Conservation (phyloP, 2,329 filamentous ascomycete species). For the Colletotrichum melonis region DNA sequence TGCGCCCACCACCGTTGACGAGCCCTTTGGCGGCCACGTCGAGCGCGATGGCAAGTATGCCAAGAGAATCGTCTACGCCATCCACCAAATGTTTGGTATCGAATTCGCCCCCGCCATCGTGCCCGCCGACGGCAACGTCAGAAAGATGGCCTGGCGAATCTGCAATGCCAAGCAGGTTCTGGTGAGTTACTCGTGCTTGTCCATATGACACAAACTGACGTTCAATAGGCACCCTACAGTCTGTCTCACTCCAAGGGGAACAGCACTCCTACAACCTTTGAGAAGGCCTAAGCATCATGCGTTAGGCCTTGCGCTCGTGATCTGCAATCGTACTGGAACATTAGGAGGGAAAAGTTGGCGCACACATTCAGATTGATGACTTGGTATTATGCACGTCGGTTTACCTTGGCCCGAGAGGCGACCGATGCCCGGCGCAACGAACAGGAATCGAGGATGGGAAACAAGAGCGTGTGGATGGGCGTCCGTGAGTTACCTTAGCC, state of each 20-base stretch:
- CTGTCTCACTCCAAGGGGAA: constrained; percentile 75
- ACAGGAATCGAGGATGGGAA: not conserved
- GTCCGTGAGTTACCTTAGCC: constrained; percentile 31
- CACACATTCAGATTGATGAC: not conserved
- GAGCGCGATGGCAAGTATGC: constrained; percentile 91
- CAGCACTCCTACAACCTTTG: constrained; percentile 57
- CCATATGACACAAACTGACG: constrained; percentile 23
- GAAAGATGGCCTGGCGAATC: constrained; percentile 92
- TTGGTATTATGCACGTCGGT: constrained; percentile 1
- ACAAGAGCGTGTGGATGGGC: not conserved
- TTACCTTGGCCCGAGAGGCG: constrained; percentile 18
- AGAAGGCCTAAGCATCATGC: constrained; percentile 15
- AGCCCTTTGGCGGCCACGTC: constrained; percentile 86
- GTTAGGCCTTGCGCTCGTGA: not conserved
- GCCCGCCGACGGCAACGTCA: constrained; percentile 88
- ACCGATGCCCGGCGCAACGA: constrained; percentile 3
- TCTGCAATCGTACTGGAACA: not conserved
- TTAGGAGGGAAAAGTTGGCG: not conserved
- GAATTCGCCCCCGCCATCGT: constrained; percentile 96
- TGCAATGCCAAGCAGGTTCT: constrained; percentile 96
- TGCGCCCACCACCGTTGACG: constrained; percentile 81
- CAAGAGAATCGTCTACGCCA: constrained; percentile 90
- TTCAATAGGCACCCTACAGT: constrained; percentile 73
- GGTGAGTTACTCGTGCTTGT: constrained; percentile 65
- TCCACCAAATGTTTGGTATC: constrained; percentile 96